A percentile compares a stretch with the other conserved stretches of the same genome.
Conservation (phyloP, 2,329 filamentous ascomycete genomes). For the Fusarium tanahbumbuense region DNA sequence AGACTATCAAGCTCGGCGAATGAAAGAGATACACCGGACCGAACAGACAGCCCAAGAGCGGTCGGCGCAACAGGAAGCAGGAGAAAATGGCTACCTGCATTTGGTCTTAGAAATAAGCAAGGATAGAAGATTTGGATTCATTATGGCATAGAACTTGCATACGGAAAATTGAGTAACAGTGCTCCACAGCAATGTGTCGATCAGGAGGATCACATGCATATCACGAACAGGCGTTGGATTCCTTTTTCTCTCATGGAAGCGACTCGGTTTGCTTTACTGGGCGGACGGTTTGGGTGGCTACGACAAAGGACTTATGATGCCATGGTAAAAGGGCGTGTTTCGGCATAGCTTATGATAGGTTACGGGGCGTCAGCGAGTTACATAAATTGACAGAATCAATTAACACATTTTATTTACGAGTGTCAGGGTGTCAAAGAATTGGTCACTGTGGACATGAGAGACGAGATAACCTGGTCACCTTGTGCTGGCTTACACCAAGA, state of each 20-base stretch:
- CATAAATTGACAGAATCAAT: conserved; percentile 43
- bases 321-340: conserved; percentile 15
- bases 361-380: conserved; percentile 26
- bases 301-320: conserved; percentile 13
- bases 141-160: conserved; percentile 23
- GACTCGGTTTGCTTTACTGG: conserved; percentile 20
- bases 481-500: rapidly evolving
- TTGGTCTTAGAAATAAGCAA: conserved; percentile 47
- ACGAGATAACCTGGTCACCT: too few species aligned
- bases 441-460: too few species aligned
- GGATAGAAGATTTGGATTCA: conserved; percentile 42
- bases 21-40: conserved; percentile 32
- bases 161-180: conserved; percentile 14
- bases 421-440: rapidly evolving
- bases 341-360: conserved; percentile 14
- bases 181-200: conserved; percentile 11
- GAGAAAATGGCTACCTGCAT: conserved; percentile 53
- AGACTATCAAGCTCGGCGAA: conserved; percentile 16
- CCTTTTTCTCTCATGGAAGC: conserved; percentile 30
- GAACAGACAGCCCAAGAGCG: conserved; percentile 30
- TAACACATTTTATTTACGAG: conserved; percentile 3
- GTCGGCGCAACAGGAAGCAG: conserved; percentile 45
- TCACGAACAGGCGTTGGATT: conserved; percentile 35
- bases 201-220: conserved; percentile 9
- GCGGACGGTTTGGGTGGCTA: conserved; percentile 14